Evolutionary conservation across 208 protist genomes (phyloP), one percentile per base, ranked within the genome.

Genomic region (Leishmania martiniquensis): DNA sequence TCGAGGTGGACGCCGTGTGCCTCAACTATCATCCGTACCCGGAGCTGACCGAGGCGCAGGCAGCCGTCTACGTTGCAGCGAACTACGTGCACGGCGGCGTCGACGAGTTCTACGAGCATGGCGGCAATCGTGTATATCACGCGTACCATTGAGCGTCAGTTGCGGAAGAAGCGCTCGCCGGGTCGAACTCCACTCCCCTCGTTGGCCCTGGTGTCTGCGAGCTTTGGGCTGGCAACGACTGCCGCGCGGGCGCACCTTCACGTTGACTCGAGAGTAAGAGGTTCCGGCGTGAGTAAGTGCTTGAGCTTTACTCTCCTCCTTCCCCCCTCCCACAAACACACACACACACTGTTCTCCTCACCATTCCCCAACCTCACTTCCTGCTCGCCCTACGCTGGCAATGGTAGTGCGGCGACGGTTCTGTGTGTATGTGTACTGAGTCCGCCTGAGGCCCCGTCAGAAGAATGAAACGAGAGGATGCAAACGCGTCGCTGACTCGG

Each of bases 31-130:
- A 83, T 32, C 89, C 90, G 34, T 96, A 96, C 69, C 92, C 92
- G 0, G 76, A 89, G 42, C 81, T 96, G 22, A 87, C 90, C 5
- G 71, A 57, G 20, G 85, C 63, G 2, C 92, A 96, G 77, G 92
- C 92, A 10, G 77, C 67, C 6, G 79, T 86, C 57, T 96, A 96
- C 81, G 83, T 96, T 10, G 45, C 92, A 1, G 90, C 92, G 15
- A 95, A 96, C 78, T 96, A 96, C 76, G 89, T 92, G 39, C 87
- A 89, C 62, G 20, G 79, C n/a, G 90, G 92, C 29, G 78, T 96
- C 2, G 83, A 92, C 17, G 87, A 92, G 47, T 96, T 96, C 73
- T 96, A 96, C 81, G 77, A 82, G 7, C 87, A 89, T 6, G 90
- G 92, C 25, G 92, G 92, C 32, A 96, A 96, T 69, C n/a, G 63